Base-by-base conservation (phyloP, 148 eudicot species). In the Camellia lanceoleosa region DNA sequence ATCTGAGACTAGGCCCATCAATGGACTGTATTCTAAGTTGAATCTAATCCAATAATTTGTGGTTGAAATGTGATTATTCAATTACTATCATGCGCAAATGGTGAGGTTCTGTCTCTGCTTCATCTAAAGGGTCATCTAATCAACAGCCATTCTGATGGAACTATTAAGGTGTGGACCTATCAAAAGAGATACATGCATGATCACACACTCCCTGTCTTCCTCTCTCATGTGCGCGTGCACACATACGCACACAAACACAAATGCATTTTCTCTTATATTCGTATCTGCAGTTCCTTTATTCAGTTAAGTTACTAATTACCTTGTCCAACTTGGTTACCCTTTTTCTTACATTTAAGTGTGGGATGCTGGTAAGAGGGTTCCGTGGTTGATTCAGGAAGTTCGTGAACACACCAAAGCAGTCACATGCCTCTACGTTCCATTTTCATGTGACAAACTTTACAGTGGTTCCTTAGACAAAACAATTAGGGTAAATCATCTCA, bases 401-500 rank as follows among this genome's bases (percentile, higher is more conserved):
- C 86, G 86, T 55, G 87, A 88, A 55, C 91, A 89, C 80, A 18
- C 85, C 44, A 89, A 83, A 60, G 91, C 88, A 55, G 91, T 89
- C 7, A 85, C 91, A 51, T 86, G 89, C 77, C 88, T 89, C 3
- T 79, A 77, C n/a, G 49, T 83, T 77, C 63, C 91, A 68, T 77
- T 87, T 41, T 81, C 88, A 5, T 42, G 82, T 14, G 89, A 85
- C 78, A 89, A 85, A 73, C 69, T 89, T 54, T 89, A 83, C 71
- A 85, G 89, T 75, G 91, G 91, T 46, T 89, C 91, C 46, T 80
- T 87, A 79, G 91, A 89, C 78, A 89, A 85, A 85, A 89, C 91
- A 38, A 89, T 89, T 52, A 73, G 89, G 81, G 91, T 85, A 74
- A 76, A 54, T 64, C 20, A 61, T 38, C 60, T 38, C 14, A 73